Conservation (phyloP, 2,329 filamentous ascomycete species). For the Calonectria hawksworthii region DNA sequence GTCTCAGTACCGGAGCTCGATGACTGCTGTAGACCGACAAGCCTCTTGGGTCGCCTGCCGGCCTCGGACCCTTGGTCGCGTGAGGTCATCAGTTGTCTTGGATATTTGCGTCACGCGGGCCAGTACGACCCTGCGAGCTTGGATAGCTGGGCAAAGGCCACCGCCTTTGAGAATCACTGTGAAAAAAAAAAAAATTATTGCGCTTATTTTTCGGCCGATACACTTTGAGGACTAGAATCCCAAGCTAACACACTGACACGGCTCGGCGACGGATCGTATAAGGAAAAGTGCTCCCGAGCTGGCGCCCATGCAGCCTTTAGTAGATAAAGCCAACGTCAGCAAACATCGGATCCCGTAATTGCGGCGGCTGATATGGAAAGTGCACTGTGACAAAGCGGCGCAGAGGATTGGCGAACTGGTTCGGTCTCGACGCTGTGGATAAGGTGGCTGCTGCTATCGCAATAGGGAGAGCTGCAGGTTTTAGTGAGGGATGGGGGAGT, state of each 20-base stretch:
- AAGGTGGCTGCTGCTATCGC: slow-evolving; percentile 30
- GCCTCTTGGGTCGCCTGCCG: slow-evolving; percentile 5
- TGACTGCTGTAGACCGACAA: slow-evolving; percentile 3
- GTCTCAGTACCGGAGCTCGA: slow-evolving; percentile 13
- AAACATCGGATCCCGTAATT: slow-evolving; percentile 29
- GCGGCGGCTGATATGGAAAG: slow-evolving; percentile 32
- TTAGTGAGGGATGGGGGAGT: slow-evolving; percentile 33
- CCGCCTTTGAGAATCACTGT: background rate
- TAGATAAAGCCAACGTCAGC: slow-evolving; percentile 41
- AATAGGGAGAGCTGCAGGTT: slow-evolving; percentile 41
- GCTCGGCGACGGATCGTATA: slow-evolving; percentile 1
- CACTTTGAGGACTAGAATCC: slow-evolving; percentile 6
- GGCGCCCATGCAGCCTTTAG: slow-evolving; percentile 22
- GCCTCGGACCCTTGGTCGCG: slow-evolving; percentile 7
- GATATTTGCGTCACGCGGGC: slow-evolving; percentile 13
- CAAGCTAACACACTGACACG: background rate
- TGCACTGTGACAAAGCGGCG: slow-evolving; percentile 18
- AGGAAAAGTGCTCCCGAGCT: slow-evolving; percentile 8
- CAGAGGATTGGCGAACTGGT: slow-evolving; percentile 45
- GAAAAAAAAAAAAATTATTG: background rate
- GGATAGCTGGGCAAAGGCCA: slow-evolving; percentile 2
- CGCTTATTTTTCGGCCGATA: slow-evolving; percentile 23
- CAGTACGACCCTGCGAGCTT: background rate
- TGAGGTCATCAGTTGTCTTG: slow-evolving; percentile 21
- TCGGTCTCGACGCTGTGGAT: slow-evolving; percentile 34